Base-by-base conservation (phyloP, 228 moss, liverwort and hornwort species). In the Sphagnum fallax region DNA sequence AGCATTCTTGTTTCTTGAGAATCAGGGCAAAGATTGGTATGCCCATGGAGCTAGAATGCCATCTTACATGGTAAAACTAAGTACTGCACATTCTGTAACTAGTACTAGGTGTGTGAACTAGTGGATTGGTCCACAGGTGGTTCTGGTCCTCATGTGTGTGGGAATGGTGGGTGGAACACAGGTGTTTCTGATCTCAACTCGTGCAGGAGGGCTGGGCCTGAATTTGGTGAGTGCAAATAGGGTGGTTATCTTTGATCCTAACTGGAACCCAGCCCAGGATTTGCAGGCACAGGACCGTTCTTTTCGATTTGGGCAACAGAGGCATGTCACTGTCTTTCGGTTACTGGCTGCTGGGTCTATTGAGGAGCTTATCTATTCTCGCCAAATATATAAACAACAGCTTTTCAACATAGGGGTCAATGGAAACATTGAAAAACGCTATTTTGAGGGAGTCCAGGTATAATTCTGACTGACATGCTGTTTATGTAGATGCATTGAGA, bases 381-480 rank as follows among this genome's bases (percentile, higher is more conserved):
- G 97, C 63, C 97, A 97, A 74, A 82, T 97, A 52, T 97, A 97
- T 74, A 97, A 97, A 60, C 97, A 97, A 71, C 97, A 97, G 75
- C 88, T 97, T 47, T 97, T 97, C 69, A 97, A 89, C 60, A 88
- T 97, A 71, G 93, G 89, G 59, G 85, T 97, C 14, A 81, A 84
- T 71, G 97, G 93, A 69, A 87, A 80, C 65, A 73, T 80, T 71
- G 97, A 97, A 76, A 97, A 97, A 71, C 91, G 97, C n/a, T 97
- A 97, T 76, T 97, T 97, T 74, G 93, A 97, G 72, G 97, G 97
- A n/a, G 97, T 97, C 62, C 91, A 93, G 93, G 93, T 92, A 77
- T 50, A 60, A 32, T 32, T 32, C 32, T 32, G 32, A 32, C 32
- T 32, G 53, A 52, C 16, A 1, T 49, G 49, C 15, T 10, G 51